A percentile compares a stretch with the other conserved stretches of the same genome.
These are phyloP conservation scores for Lolium perenne DNA, from an alignment of 176 grass and related monocot genomes.

Conservation along the genomic window DNA sequence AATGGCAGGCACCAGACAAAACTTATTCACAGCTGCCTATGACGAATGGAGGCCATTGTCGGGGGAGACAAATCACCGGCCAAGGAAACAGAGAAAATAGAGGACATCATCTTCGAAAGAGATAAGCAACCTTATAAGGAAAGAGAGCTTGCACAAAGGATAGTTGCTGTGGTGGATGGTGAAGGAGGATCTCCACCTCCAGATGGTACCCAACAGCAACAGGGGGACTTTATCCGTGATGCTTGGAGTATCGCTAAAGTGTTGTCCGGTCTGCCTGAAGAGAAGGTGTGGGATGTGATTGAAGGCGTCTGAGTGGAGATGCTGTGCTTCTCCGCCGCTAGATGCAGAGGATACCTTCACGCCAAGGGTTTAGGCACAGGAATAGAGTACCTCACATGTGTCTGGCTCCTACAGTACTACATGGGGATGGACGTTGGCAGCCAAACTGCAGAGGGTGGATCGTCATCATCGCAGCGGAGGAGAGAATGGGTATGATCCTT, in stretches of 20 bases:
- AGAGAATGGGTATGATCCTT: not conserved
- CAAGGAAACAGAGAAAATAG: too few relatives aligned
- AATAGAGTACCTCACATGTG: not conserved
- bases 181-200: too few relatives aligned
- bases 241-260: not conserved
- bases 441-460: not conserved
- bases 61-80: too few relatives aligned
- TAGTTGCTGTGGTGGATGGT: not conserved
- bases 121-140: not conserved
- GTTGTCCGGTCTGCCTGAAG: not conserved
- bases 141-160: fast-evolving
- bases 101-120: too few relatives aligned
- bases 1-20: not conserved
- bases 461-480: not conserved
- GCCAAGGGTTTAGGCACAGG: not conserved
- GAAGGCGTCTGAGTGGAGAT: constrained; percentile 26
- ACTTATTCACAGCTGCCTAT: not conserved
- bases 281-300: constrained; percentile 14
- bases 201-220: not conserved
- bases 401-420: not conserved
- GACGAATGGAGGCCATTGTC: not conserved
- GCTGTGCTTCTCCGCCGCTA: not conserved
- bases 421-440: not conserved
- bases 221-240: not conserved
- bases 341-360: not conserved